Evolutionary conservation across 2,329 filamentous ascomycete species (phyloP).

Genomic region (Lachnellula hyalina): DNA sequence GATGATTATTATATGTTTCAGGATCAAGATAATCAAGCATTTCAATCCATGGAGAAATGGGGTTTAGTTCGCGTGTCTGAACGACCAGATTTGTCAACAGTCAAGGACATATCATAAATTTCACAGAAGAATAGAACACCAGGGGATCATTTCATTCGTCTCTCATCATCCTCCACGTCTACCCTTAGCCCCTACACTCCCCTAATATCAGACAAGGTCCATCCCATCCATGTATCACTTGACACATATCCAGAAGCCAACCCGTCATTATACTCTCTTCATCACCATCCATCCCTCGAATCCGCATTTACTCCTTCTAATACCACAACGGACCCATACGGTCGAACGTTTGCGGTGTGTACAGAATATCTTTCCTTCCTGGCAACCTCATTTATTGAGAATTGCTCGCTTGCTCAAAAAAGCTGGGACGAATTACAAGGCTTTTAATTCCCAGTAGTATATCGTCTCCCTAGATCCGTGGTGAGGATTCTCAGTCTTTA

Average conservation of each 20-base stretch:
- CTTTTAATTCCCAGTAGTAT: constrained; percentile 4
- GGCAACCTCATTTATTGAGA: constrained; percentile 3
- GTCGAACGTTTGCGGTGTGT: constrained; percentile 15
- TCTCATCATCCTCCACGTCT: constrained; percentile 4
- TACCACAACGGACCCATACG: constrained; percentile 18
- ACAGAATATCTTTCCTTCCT: constrained; percentile 6
- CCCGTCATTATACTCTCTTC: constrained; percentile 8
- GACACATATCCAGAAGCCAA: constrained; percentile 12
- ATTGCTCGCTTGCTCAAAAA: not conserved
- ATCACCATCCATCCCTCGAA: constrained; percentile 4
- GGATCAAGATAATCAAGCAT: too few relatives aligned
- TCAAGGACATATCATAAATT: not conserved
- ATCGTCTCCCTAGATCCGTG: not conserved
- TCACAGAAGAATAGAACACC: not conserved
- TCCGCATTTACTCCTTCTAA: constrained; percentile 3
- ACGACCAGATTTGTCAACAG: not conserved
- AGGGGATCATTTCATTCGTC: constrained; percentile 20
- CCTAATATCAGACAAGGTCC: constrained; percentile 4
- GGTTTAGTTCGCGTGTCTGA: too few relatives aligned
- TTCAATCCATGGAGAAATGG: too few relatives aligned
- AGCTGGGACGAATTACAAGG: constrained; percentile 7
- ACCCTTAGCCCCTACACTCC: constrained; percentile 16
- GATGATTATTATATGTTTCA: too few relatives aligned
- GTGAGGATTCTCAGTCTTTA: constrained; percentile 6
- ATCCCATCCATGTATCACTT: constrained; percentile 11